Percentiles rank a stretch among this genome's conserved stretches.
These are phyloP conservation scores for Cyclocybe aegerita DNA, from an alignment of 768 basidiomycete species.

Conservation along the genomic window DNA sequence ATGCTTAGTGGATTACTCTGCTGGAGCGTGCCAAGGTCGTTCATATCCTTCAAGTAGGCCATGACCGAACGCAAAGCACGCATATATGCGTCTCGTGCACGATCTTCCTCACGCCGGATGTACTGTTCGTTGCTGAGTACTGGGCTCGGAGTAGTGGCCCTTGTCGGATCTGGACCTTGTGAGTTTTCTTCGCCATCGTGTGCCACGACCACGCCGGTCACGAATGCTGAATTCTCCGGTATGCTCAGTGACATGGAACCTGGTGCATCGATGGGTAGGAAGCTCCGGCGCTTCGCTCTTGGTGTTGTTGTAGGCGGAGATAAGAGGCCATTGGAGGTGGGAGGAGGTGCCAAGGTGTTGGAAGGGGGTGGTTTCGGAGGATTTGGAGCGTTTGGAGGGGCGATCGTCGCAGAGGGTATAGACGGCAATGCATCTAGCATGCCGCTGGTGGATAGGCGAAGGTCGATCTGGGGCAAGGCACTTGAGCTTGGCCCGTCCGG, in stretches of 20 bases:
- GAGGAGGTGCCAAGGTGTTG: slow-evolving; percentile 25
- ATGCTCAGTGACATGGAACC: slow-evolving; percentile 52
- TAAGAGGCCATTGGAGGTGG: slow-evolving; percentile 34
- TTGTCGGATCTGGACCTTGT: slow-evolving; percentile 22
- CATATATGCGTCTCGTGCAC: slow-evolving; percentile 68
- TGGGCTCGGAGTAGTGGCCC: slow-evolving; percentile 45
- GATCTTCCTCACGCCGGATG: slow-evolving; percentile 67
- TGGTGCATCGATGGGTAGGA: slow-evolving; percentile 80
- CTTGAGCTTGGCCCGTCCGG: no score
- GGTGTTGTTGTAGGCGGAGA: slow-evolving; percentile 44
- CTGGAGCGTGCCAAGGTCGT: slow-evolving; percentile 79
- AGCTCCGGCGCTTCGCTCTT: slow-evolving; percentile 77
- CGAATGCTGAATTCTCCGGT: slow-evolving; percentile 59
- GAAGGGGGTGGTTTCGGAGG: slow-evolving; percentile 10
- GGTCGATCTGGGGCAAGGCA: slow-evolving; percentile 55
- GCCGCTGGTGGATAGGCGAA: slow-evolving; percentile 73
- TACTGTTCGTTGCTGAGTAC: slow-evolving; percentile 47
- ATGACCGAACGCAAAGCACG: slow-evolving; percentile 88
- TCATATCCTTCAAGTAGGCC: slow-evolving; percentile 95
- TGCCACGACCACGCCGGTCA: slow-evolving; percentile 48
- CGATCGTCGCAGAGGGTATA: slow-evolving; percentile 26
- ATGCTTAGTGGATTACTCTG: slow-evolving; percentile 56
- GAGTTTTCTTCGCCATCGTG: slow-evolving; percentile 20
- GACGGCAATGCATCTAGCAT: slow-evolving; percentile 49
- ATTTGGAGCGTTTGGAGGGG: slow-evolving; percentile 17